Evolutionary conservation across 164 flowering plant genomes (phyloP).

Genomic region (Magnolia officinalis): DNA sequence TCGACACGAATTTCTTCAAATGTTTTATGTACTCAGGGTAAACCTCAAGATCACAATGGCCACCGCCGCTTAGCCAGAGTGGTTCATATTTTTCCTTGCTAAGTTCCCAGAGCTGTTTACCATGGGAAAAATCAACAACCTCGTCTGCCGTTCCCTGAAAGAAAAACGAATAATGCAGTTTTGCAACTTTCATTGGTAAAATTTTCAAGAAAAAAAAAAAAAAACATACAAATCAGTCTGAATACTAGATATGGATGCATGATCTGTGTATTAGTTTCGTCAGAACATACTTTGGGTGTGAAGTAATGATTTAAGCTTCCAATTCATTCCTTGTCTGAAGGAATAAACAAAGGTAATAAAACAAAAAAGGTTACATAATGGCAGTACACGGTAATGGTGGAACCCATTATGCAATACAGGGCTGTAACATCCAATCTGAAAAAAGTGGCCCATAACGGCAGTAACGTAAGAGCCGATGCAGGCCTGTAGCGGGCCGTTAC

Average conservation of each 20-base stretch:
- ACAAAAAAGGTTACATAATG: no score
- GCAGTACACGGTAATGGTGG: no score
- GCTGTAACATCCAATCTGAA: no score
- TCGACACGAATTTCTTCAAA: slow-evolving; percentile 68
- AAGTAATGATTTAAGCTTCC: no score
- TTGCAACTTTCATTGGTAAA: not conserved
- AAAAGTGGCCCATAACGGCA: no score
- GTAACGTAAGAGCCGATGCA: no score
- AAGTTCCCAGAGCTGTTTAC: slow-evolving; percentile 85
- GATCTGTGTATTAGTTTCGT: not conserved
- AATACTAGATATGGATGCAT: not conserved
- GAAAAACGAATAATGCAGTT: not conserved
- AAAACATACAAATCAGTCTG: not conserved
- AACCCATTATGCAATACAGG: no score
- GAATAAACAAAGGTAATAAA: not conserved
- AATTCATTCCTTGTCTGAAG: not conserved
- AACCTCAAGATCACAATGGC: slow-evolving; percentile 89
- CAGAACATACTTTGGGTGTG: not conserved
- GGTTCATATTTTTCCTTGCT: slow-evolving; percentile 84
- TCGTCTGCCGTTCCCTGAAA: slow-evolving; percentile 89
- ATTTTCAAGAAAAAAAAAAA: not conserved
- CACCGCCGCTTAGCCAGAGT: slow-evolving; percentile 88
- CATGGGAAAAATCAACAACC: slow-evolving; percentile 89
- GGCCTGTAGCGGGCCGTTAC: no score
- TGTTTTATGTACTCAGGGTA: slow-evolving; percentile 86